Base-by-base conservation (phyloP, 2,329 filamentous ascomycete genomes). In the Trichoderma brevicompactum region DNA sequence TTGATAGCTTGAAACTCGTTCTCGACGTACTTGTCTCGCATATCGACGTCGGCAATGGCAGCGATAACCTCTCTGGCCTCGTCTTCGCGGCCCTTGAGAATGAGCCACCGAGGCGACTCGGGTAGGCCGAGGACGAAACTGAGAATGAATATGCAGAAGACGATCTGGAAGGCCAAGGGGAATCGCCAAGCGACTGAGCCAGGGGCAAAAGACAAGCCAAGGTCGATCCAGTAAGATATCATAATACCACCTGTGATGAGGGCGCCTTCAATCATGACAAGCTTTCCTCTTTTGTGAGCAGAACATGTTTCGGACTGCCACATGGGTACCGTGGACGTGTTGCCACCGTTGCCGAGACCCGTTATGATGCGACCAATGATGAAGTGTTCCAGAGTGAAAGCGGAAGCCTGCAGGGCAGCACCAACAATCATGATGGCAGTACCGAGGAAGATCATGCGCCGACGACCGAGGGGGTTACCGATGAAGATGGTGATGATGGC, bases 401-500 rank as follows among this genome's bases (percentile, higher is more conserved):
- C 84, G 19, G 84, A 81, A 28, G 82, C 79, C 72, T 90, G 88
- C 1, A 90, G 79, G 44, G 81, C 78, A 1, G 85, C 85, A 7
- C 87, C 88, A 32, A 89, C 49, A n/a, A 79, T 72, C 71, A 85
- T 86, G 71, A 89, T 83, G 13, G 80, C 68, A 7, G 85, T 85
- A 15, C 86, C 87, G 50, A 88, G 79, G 71, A 87, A 81, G 64
- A 89, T 85, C 28, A 87, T 87, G 68, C 79, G 80, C 69, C 82
- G 81, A 61, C 87, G 83, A 12, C 87, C 87, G 56, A 88, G 82
- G 28, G 80, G 79, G 69, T 90, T 87, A 75, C 87, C 87, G 12
- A 87, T 86, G 70, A 89, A 89, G 28, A 87, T 88, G 65, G 85
- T 86, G 71, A 87, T 86, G 72, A 89, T 85, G 19, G 86, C 86